Conservation (phyloP, 2,329 filamentous ascomycete genomes). For the Calcarisporium arbuscula region DNA sequence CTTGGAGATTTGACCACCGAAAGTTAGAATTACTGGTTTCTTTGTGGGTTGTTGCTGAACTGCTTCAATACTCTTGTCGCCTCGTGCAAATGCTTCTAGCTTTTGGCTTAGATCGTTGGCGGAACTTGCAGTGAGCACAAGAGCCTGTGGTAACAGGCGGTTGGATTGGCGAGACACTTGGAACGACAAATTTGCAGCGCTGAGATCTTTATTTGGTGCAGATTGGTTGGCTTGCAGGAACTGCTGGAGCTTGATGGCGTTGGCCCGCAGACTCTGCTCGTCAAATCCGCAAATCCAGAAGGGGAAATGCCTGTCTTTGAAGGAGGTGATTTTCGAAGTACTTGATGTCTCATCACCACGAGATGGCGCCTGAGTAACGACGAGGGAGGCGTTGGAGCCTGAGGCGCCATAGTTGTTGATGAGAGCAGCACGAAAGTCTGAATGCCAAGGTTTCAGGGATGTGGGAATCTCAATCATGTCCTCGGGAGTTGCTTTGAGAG, state of each 20-base stretch:
- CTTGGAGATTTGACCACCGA: conserved; percentile 20
- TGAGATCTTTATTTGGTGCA: not conserved
- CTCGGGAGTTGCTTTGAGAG: conserved; percentile 8
- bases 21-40: conserved; percentile 27
- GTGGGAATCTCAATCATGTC: conserved; percentile 13
- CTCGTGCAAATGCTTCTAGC: conserved; percentile 14
- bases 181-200: conserved; percentile 22
- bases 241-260: not conserved
- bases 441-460: conserved; percentile 18
- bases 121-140: conserved; percentile 18
- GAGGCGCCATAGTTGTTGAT: conserved; percentile 31
- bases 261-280: conserved; percentile 3
- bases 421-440: conserved; percentile 13
- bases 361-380: conserved; percentile 14
- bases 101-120: conserved; percentile 13
- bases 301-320: not conserved
- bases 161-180: conserved; percentile 23
- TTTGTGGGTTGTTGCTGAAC: not conserved
- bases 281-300: conserved; percentile 4
- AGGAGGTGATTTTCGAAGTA: not conserved
- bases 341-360: not conserved
- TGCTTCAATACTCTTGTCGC: conserved; percentile 3
- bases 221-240: conserved; percentile 1
- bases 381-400: conserved; percentile 17
- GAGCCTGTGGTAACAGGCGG: conserved; percentile 12